Evolutionary conservation across 176 grass and related monocot species (phyloP), one percentile per base, ranked within the genome.

Genomic region (Typha latifolia): DNA sequence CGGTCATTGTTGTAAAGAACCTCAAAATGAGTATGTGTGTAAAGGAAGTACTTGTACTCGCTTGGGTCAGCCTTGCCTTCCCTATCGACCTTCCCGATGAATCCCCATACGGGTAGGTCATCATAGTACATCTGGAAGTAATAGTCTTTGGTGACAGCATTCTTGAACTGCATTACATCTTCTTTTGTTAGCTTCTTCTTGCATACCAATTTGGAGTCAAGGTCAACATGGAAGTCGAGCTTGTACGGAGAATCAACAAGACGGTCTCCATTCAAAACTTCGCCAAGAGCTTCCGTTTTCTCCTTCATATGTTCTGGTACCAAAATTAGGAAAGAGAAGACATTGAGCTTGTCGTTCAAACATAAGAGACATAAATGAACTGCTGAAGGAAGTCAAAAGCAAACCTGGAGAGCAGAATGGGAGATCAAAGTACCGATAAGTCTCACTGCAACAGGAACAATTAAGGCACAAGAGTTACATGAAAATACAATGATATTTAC

Each of bases 371-470:
- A 26, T 50, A 51, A 51, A 12, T 34, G 26, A 69, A 21, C 14
- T 51, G n/a, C 16, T 11, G 53, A 16, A 1, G 53, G 18, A 51
- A 49, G 22, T 0, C 4, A 16, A n/a, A 69, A 69, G 19, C 20
- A 69, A 49, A 69, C 66, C 66, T 69, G 66, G 66, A 51, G 48
- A 26, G 20, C 66, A 69, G 22, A 69, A 69, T 23, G 66, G 66
- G 19, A 69, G 66, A 69, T 69, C 66, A 69, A 50, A 69, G 66
- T 69, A 69, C 47, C 66, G 66, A 69, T 69, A 69, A 5, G 66
- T 69, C 66, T 69, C 66, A 27, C 66, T 69, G 66, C 23, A 51
- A 69, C n/a, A 64, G 2, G 48, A 9, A 68, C 47, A 69, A 69
- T 49, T 18, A 51, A 51, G 7, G 22, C 9, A 23, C 66, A 22